Evolutionary conservation across 2,329 filamentous ascomycete genomes (phyloP), one percentile per base, ranked within the genome.

Genomic region (Ilyonectria sp.): DNA sequence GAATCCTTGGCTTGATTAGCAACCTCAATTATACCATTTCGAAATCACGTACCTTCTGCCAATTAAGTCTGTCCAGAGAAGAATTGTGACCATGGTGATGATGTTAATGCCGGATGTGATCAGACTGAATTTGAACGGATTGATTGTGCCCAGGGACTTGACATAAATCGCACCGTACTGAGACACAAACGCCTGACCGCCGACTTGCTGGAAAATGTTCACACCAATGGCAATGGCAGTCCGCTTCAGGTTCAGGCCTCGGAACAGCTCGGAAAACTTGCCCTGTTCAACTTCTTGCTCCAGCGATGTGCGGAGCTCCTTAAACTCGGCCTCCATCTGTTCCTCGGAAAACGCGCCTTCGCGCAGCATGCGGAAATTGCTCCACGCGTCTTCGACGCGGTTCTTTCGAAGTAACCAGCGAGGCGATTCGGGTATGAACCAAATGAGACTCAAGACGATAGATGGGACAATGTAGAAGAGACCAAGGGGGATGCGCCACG

Each of bases 121-220:
- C 23, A 72, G 29, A 2, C 63, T 72, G 11, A 75, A 68, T 5
- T 52, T 53, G 21, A 77, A 75, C 1, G 76, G 75, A 63, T 77
- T 77, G 54, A 78, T 63, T n/a, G 73, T 75, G 19, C 72, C 71
- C 7, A 79, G 60, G 1, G 52, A 57, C 33, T 73, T 72, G 53
- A 78, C 68, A 40, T 76, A 78, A 9, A 79, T 60, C 19, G 76
- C 69, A 23, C 77, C 76, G 52, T 79, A 79, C 33, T 73, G 67
- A 4, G 69, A 75, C 7, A 67, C 63, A 58, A 79, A 78, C 5
- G 68, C 60, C 56, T 77, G 73, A 6, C 77, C 77, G 2, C 70
- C 75, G 1, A 70, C 68, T 43, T 79, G 77, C 46, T 71, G 70
- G 55, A 78, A 78, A 65, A 79, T 71, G 68, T 78, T 79, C 54